phyloP scores from a whole-genome alignment of 768 basidiomycete species.

The Pleurotus salmoneostramineus region DNA sequence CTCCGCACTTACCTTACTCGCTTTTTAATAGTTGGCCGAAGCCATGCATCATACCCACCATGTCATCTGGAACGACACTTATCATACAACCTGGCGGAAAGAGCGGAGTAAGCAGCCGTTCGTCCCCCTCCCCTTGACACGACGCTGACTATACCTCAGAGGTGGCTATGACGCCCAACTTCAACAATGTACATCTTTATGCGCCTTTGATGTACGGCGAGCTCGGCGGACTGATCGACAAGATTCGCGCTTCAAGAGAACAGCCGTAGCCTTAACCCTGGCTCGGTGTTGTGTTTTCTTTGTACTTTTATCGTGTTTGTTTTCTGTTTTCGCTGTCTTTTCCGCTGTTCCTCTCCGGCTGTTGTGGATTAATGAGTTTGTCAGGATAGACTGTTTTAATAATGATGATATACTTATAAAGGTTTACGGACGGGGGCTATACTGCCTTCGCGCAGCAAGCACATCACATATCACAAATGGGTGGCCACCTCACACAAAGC shows the following conservation, averaged over 20 bases:
- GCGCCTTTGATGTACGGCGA: background rate
- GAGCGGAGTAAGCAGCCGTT: background rate
- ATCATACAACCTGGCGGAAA: background rate
- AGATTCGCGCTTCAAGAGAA: background rate
- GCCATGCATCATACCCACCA: slow-evolving; percentile 7
- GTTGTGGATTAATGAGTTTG: too few relatives aligned
- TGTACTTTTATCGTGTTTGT: too few relatives aligned
- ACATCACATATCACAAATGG: too few relatives aligned
- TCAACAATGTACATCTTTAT: background rate
- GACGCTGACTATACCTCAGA: background rate
- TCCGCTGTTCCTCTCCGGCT: too few relatives aligned
- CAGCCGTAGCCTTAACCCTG: background rate
- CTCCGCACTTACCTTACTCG: background rate
- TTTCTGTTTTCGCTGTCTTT: too few relatives aligned
- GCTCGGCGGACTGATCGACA: background rate
- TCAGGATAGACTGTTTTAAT: too few relatives aligned
- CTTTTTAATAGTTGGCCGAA: background rate
- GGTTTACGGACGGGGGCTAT: too few relatives aligned
- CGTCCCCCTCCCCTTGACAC: background rate
- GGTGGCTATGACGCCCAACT: background rate
- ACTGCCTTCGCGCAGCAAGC: too few relatives aligned
- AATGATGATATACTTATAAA: too few relatives aligned
- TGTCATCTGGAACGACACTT: slow-evolving; percentile 7
- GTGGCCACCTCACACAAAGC: too few relatives aligned
- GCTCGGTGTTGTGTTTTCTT: too few relatives aligned